A percentile compares a stretch with the other conserved stretches of the same genome.
These are phyloP conservation scores for Hypoxylon rickii DNA, from an alignment of 495 filamentous ascomycete species.

Conservation along the genomic window DNA sequence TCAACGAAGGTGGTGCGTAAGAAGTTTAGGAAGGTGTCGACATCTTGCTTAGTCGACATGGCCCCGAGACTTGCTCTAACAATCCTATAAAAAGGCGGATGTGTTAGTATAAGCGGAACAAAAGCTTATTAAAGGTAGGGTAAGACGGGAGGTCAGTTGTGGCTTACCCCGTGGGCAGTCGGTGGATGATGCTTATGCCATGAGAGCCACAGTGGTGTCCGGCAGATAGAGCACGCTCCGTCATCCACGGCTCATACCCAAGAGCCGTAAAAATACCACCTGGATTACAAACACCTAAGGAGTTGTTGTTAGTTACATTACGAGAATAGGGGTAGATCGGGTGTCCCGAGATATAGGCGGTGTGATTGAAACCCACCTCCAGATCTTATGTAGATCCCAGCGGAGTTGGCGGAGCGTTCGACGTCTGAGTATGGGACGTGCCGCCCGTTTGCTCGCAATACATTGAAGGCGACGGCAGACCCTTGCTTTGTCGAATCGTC, in stretches of 20 bases:
- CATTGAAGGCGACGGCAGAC: slow-evolving; percentile 72
- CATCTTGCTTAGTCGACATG: slow-evolving; percentile 68
- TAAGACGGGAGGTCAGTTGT: slow-evolving; percentile 34
- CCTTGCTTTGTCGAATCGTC: slow-evolving; percentile 66
- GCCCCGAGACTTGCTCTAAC: slow-evolving; percentile 71
- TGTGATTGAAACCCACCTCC: slow-evolving; percentile 59
- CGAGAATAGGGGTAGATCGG: too few species aligned
- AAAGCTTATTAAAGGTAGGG: slow-evolving; percentile 5
- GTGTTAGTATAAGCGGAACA: slow-evolving; percentile 16
- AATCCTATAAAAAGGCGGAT: slow-evolving; percentile 46
- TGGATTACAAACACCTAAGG: slow-evolving; percentile 50
- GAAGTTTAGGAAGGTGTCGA: slow-evolving; percentile 62
- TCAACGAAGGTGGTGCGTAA: slow-evolving; percentile 56
- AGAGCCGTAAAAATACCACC: slow-evolving; percentile 51
- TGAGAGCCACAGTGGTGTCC: slow-evolving; percentile 64
- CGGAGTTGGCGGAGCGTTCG: slow-evolving; percentile 64
- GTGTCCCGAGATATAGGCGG: slow-evolving; percentile 46
- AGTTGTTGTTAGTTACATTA: slow-evolving; percentile 33
- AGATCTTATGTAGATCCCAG: slow-evolving; percentile 68
- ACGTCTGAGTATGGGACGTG: slow-evolving; percentile 63
- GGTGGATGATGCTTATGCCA: slow-evolving; percentile 55
- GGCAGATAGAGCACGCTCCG: slow-evolving; percentile 62
- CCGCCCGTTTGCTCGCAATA: slow-evolving; percentile 57
- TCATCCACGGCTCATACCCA: slow-evolving; percentile 60
- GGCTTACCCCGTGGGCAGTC: slow-evolving; percentile 58